Evolutionary conservation across 2,329 filamentous ascomycete genomes (phyloP), one percentile per base, ranked within the genome.

Genomic region (Epichloe amarillans): DNA sequence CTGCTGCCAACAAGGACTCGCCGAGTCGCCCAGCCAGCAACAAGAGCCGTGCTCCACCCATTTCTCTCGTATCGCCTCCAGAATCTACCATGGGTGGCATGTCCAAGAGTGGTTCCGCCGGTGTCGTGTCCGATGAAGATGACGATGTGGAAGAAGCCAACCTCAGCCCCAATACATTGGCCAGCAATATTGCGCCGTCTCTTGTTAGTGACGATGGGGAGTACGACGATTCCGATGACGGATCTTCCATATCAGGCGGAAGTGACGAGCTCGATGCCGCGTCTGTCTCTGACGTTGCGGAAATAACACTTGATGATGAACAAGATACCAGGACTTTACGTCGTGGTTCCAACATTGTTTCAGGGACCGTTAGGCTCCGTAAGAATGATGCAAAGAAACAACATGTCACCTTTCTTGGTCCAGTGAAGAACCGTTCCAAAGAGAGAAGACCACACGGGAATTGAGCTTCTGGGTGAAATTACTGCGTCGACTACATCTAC

Each of bases 171-270:
- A 80, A 81, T 58, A 84, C 83, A 0, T 68, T 82, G 43, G 74
- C 83, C 47, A 85, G 83, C 64, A 88, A 88, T 65, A 86, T 86
- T 57, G 84, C 86, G 8, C 86, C 86, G 21, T 88, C 84, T 58
- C 74, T 90, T 46, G 84, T 89, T 61, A 88, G 84, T 66, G 86
- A 90, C 65, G 84, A 88, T 61, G 83, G 84, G 58, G 85, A 88
- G 62, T 87, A 85, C 60, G 84, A 86, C 57, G 82, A 84, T 50
- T 86, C 83, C 1, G 80, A 84, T 51, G 79, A 80, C 53, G 76
- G 73, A 44, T 84, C 79, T 4, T 75, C 75, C 3, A 70, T 74
- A 42, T 83, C 80, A 4, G 80, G 80, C 26, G 69, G 70, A 50
- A 77, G 74, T 51, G 77, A 80, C 46, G 72, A 69, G 51, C 63